A percentile compares a stretch with the other conserved stretches of the same genome.
phyloP scores from a whole-genome alignment of 2,329 filamentous ascomycete genomes.

The Albophoma yamanashiensis region DNA sequence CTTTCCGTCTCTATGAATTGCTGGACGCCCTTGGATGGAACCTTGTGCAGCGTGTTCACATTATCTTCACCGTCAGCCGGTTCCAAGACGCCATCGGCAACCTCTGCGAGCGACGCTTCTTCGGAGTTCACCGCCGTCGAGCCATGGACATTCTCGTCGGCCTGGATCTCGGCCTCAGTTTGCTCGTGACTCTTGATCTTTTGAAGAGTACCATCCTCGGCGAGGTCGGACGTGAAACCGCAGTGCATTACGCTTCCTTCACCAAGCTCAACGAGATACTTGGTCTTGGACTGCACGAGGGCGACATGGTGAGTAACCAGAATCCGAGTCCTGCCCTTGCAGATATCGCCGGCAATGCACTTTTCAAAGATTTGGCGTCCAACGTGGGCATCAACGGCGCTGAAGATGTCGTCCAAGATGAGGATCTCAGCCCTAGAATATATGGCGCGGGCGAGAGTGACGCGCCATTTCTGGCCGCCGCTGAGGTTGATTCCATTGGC shows the following conservation, averaged over 20 bases:
- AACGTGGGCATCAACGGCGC: slow-evolving; percentile 71
- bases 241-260: slow-evolving; percentile 55
- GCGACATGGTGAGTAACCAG: slow-evolving; percentile 73
- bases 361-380: slow-evolving; percentile 70
- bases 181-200: slow-evolving; percentile 48
- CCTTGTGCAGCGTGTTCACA: slow-evolving; percentile 32
- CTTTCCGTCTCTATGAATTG: slow-evolving; percentile 70
- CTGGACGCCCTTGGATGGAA: slow-evolving; percentile 42
- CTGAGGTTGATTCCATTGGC: slow-evolving; percentile 78
- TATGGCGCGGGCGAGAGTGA: slow-evolving; percentile 68
- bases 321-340: slow-evolving; percentile 60
- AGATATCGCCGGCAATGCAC: slow-evolving; percentile 61
- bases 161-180: slow-evolving; percentile 28
- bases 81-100: slow-evolving; percentile 24
- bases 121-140: slow-evolving; percentile 46
- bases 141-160: slow-evolving; percentile 32
- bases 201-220: slow-evolving; percentile 42
- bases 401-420: slow-evolving; percentile 76
- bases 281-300: slow-evolving; percentile 58
- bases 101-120: slow-evolving; percentile 30
- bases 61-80: slow-evolving; percentile 26
- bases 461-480: slow-evolving; percentile 74
- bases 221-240: slow-evolving; percentile 55
- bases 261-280: slow-evolving; percentile 63
- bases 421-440: slow-evolving; percentile 71